phyloP scores from a whole-genome alignment of 2,329 filamentous ascomycete genomes.

The Cladosporium austrohemisphaericum region DNA sequence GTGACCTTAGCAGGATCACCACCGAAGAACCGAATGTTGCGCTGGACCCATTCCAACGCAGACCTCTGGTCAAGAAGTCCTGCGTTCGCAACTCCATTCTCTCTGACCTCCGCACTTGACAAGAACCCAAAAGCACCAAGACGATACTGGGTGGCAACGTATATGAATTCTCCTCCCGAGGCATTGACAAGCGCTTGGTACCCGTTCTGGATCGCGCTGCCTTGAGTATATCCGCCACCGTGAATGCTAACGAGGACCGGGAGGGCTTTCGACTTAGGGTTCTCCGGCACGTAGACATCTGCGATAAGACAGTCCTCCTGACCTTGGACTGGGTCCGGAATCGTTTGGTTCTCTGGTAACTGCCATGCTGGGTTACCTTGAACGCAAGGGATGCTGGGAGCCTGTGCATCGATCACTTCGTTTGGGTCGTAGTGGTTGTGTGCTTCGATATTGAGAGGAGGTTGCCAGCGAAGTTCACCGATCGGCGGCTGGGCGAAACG shows the following conservation, averaged over 20 bases:
- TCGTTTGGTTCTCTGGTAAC: neutral
- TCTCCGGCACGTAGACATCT: slow-evolving; percentile 38
- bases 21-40: slow-evolving; percentile 28
- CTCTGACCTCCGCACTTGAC: slow-evolving; percentile 16
- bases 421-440: slow-evolving; percentile 21
- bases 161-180: slow-evolving; percentile 33
- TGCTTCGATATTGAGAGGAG: slow-evolving; percentile 28
- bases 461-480: slow-evolving; percentile 31
- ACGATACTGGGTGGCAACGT: slow-evolving; percentile 31
- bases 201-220: slow-evolving; percentile 12
- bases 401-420: slow-evolving; percentile 27
- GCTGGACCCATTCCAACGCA: slow-evolving; percentile 29
- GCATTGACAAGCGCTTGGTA: slow-evolving; percentile 28
- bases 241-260: slow-evolving; percentile 35
- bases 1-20: slow-evolving; percentile 25
- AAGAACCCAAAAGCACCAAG: slow-evolving; percentile 31
- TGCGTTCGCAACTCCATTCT: slow-evolving; percentile 25
- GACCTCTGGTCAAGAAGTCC: slow-evolving; percentile 29
- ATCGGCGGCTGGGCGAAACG: slow-evolving; percentile 31
- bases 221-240: slow-evolving; percentile 36
- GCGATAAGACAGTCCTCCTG: slow-evolving; percentile 41
- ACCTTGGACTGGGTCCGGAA: neutral
- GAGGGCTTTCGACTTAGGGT: slow-evolving; percentile 28
- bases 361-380: slow-evolving; percentile 12
- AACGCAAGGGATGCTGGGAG: slow-evolving; percentile 26